Evolutionary conservation across 1,139 yeast species (phyloP).

Genomic region (Lodderomyces margitis): DNA sequence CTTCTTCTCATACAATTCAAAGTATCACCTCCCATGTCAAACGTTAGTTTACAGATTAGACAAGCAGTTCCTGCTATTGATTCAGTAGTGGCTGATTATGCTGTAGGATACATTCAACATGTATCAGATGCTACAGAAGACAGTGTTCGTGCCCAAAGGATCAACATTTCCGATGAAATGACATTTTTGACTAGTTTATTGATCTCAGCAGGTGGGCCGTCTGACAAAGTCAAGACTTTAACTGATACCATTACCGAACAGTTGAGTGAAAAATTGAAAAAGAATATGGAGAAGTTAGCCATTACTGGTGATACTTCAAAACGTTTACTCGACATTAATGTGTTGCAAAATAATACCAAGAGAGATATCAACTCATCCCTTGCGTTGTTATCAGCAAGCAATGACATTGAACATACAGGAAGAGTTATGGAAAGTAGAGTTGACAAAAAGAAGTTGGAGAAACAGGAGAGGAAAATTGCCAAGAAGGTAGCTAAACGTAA

Average conservation of each 20-base stretch:
- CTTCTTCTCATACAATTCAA: too few species aligned
- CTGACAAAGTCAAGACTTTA: conserved; percentile 53
- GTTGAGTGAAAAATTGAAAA: conserved; percentile 56
- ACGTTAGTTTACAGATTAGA: conserved; percentile 68
- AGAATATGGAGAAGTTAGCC: conserved; percentile 69
- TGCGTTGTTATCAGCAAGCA: conserved; percentile 70
- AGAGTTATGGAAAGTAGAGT: conserved; percentile 91
- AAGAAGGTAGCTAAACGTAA: conserved; percentile 94
- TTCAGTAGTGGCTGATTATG: conserved; percentile 87
- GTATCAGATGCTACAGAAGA: conserved; percentile 73
- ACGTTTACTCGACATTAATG: conserved; percentile 69
- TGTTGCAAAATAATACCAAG: conserved; percentile 58
- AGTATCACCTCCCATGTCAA: conserved; percentile 43
- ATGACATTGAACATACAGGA: conserved; percentile 88
- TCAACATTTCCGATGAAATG: conserved; percentile 67
- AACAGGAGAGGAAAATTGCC: conserved; percentile 95
- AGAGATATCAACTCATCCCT: conserved; percentile 72
- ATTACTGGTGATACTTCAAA: conserved; percentile 78
- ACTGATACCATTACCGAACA: conserved; percentile 44
- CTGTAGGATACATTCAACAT: conserved; percentile 85
- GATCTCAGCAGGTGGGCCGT: conserved; percentile 75
- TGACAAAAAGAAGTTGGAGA: conserved; percentile 92
- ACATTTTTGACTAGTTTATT: conserved; percentile 61
- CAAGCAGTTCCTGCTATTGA: conserved; percentile 87
- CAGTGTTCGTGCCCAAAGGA: conserved; percentile 72